Base-by-base conservation (phyloP, 768 basidiomycete species). In the Boletus bicolor region DNA sequence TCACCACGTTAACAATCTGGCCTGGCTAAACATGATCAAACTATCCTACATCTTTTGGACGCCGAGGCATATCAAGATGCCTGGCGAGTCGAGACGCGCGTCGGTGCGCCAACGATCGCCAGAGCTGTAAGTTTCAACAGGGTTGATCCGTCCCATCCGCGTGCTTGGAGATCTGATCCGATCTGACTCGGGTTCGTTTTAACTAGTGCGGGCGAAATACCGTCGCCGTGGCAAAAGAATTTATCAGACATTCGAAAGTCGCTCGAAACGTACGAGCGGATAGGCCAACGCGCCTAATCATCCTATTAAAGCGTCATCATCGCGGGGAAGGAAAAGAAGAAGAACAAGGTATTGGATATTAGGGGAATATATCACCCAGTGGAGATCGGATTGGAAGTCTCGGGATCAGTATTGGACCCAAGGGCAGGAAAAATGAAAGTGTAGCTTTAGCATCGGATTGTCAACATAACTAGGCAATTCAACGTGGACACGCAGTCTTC, bases 21-120 rank as follows among this genome's bases (percentile, higher is more conserved):
- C 50, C 32, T 39, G 44, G 15, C 32, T 11, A 14, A 32, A 3
- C 51, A 69, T 68, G 67, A 73, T 82, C 74, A 78, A 76, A 56
- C 57, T 82, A 17, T 81, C 82, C 39, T 75, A 82, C 65, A 73
- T 84, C 59, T 70, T 82, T 67, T 74, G 81, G 64, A 79, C 81
- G 24, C 82, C 82, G 42, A 74, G 72, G 58, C 75, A 74, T 53
- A 76, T 84, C 52, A 79, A 77, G 59, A 71, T 84, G 49, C 82
- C 82, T 12, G 76, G 77, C 32, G 77, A 79, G 46, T 41, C 65
- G 21, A 48, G 57, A 43, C 59, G 55, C 45, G 44, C n/a, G 8
- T 58, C 55, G 11, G 57, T 59, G 60, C 69, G 65, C 41, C 69
- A 63, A 32, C 64, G 59, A 37, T 56, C 65, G 38, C 67, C 49